Conservation (phyloP, 257 asterid genomes). For the Phtheirospermum japonicum region DNA sequence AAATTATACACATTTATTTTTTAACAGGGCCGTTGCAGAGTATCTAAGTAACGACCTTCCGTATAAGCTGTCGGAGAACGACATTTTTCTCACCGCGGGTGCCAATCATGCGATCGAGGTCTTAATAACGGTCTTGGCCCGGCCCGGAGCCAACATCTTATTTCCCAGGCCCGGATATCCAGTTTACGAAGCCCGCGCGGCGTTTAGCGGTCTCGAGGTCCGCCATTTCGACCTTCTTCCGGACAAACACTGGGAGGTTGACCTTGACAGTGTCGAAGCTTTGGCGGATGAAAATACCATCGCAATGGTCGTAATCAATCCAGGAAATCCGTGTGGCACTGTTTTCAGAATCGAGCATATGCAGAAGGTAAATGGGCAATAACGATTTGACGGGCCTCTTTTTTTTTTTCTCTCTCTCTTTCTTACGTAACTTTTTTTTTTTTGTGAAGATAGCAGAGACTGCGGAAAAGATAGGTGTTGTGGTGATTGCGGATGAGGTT, state of each 20-base stretch:
- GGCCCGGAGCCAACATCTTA: slow-evolving; percentile 61
- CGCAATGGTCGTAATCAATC: slow-evolving; percentile 65
- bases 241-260: slow-evolving; percentile 64
- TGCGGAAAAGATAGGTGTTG: slow-evolving; percentile 52
- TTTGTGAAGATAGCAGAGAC: slow-evolving; percentile 70
- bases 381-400: not conserved
- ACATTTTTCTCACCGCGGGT: slow-evolving; percentile 57
- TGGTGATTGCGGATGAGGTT: slow-evolving; percentile 66
- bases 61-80: slow-evolving; percentile 42
- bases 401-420: too few relatives aligned
- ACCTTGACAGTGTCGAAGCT: slow-evolving; percentile 50
- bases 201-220: slow-evolving; percentile 49
- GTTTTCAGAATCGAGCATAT: slow-evolving; percentile 54
- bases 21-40: slow-evolving; percentile 59
- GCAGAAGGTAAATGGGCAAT: slow-evolving; percentile 42
- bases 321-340: slow-evolving; percentile 81
- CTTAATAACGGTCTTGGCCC: slow-evolving; percentile 49
- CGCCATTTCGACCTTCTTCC: slow-evolving; percentile 66
- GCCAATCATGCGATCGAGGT: slow-evolving; percentile 66
- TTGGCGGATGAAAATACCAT: slow-evolving; percentile 66
- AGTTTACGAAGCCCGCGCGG: slow-evolving; percentile 53
- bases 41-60: slow-evolving; percentile 49
- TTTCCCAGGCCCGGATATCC: slow-evolving; percentile 73
- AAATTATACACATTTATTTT: not conserved
- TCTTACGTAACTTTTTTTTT: too few relatives aligned